A percentile compares a stretch with the other conserved stretches of the same genome.
Evolutionary conservation across 257 asterid genomes (phyloP).

Genomic region (Solanum verrucosum): DNA sequence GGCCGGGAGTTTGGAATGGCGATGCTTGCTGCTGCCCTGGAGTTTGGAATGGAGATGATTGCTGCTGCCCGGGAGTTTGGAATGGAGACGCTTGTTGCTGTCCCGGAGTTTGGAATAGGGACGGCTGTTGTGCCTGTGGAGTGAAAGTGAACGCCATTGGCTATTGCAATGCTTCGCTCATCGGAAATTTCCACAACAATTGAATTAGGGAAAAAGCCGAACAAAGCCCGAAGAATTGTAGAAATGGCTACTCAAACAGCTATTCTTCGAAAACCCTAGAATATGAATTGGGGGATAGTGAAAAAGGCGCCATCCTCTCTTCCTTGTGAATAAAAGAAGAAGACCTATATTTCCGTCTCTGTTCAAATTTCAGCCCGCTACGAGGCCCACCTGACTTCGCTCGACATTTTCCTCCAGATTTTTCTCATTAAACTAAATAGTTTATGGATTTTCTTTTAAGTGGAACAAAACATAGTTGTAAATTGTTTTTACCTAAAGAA

Average conservation of each 20-base stretch:
- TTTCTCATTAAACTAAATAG: not conserved
- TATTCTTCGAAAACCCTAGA: constrained; percentile 32
- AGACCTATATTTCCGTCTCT: not conserved
- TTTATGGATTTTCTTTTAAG: not conserved
- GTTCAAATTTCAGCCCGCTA: not conserved
- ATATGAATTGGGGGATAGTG: not conserved
- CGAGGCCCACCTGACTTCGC: not conserved
- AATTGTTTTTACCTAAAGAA: not conserved
- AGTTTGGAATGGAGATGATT: constrained; percentile 21
- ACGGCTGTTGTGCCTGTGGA: constrained; percentile 36
- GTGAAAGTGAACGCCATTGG: constrained; percentile 61
- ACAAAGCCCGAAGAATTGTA: not conserved
- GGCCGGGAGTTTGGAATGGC: constrained; percentile 19
- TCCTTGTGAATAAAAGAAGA: not conserved
- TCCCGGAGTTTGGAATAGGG: constrained; percentile 27
- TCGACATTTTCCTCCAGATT: not conserved
- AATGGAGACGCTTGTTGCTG: constrained; percentile 27
- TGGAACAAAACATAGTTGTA: not conserved
- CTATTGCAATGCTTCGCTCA: not conserved
- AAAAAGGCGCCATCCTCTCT: constrained; percentile 39
- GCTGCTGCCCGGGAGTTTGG: constrained; percentile 28
- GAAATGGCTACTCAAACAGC: not conserved
- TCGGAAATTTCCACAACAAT: not conserved
- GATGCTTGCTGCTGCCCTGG: constrained; percentile 14
- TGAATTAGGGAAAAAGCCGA: not conserved